A percentile compares a stretch with the other conserved stretches of the same genome.
Conservation (phyloP, 2,329 filamentous ascomycete species). For the Aspergillus sergii region DNA sequence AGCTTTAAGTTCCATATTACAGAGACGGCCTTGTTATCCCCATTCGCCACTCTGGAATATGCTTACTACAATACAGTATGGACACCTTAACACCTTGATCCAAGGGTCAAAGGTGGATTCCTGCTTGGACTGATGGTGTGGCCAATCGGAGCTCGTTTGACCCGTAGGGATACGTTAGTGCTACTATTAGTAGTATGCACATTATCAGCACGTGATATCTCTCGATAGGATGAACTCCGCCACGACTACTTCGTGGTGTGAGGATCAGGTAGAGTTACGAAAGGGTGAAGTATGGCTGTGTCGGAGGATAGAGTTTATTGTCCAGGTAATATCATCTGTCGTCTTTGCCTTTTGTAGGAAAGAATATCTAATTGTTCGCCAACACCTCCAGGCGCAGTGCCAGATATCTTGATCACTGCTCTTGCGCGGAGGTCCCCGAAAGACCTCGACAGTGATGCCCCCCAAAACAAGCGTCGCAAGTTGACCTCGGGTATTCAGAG, state of each 20-base stretch:
- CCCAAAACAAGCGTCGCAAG: constrained; percentile 38
- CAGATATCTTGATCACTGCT: constrained; percentile 26
- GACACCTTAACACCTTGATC: background rate
- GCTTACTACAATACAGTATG: background rate
- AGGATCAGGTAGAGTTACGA: background rate
- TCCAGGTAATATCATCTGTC: constrained; percentile 13
- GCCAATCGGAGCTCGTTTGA: background rate
- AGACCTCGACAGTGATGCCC: constrained; percentile 19
- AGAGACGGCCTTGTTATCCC: background rate
- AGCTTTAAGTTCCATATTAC: background rate
- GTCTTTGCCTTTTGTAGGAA: background rate
- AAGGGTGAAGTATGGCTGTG: constrained; percentile 20
- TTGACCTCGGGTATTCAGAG: constrained; percentile 19
- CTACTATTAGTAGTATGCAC: background rate
- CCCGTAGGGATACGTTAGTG: background rate
- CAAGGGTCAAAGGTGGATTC: background rate
- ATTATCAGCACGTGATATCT: constrained; percentile 24
- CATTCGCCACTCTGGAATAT: background rate
- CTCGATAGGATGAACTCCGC: constrained; percentile 13
- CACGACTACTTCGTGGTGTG: background rate
- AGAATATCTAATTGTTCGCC: background rate
- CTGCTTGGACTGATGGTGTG: background rate
- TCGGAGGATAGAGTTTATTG: constrained; percentile 14
- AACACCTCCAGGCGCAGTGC: constrained; percentile 22
- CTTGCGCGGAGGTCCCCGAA: constrained; percentile 20